Evolutionary conservation across 352 stramenopile species (phyloP).

Genomic region (Thraustochytrium sp.): DNA sequence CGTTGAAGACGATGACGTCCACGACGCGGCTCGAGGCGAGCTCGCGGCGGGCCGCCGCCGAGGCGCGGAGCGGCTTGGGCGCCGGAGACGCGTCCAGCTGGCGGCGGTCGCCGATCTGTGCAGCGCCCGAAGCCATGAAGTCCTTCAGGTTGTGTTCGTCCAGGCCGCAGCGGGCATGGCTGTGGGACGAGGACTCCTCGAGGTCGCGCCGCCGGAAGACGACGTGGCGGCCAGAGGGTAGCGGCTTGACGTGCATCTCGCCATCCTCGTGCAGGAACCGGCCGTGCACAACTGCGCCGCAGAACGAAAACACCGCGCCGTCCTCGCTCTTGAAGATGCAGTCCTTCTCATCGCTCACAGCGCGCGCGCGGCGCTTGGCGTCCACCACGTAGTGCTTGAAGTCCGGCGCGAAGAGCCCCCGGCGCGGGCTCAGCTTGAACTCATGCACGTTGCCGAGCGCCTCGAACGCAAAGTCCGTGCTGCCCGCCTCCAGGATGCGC

Average conservation of each 20-base stretch:
- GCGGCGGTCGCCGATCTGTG: not conserved
- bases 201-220: conserved; percentile 1
- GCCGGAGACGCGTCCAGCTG: not conserved
- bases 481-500: not conserved
- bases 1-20: conserved; percentile 23
- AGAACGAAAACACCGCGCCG: conserved; percentile 9
- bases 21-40: not conserved
- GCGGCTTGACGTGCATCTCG: not conserved
- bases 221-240: not conserved
- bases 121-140: not conserved
- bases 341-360: not conserved
- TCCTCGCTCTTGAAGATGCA: not conserved
- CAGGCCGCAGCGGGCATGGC: not conserved
- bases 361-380: not conserved
- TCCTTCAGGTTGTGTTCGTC: not conserved
- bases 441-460: not conserved
- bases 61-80: not conserved
- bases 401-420: not conserved
- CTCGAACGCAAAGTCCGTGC: not conserved
- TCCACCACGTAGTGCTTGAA: not conserved
- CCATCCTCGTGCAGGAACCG: not conserved
- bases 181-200: too few relatives aligned
- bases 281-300: not conserved
- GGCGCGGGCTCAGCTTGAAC: not conserved
- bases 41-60: not conserved